A percentile compares a stretch with the other conserved stretches of the same genome.
phyloP scores from a whole-genome alignment of 2,329 filamentous ascomycete genomes.

The Calonectria pseudoreteaudii region DNA sequence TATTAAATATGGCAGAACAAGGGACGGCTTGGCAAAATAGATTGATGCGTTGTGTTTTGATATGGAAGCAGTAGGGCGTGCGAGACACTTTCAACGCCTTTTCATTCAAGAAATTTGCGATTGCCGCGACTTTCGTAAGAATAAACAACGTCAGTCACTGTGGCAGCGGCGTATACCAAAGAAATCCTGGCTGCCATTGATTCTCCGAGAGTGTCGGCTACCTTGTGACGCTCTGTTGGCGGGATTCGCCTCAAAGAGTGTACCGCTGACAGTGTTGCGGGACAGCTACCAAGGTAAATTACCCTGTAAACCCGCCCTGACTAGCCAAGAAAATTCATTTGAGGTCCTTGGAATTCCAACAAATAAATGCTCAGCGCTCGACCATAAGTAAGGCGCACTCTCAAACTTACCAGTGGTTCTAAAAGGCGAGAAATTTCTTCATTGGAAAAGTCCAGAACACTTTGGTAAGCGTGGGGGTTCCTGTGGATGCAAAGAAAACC shows the following conservation, averaged over 20 bases:
- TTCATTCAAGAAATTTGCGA: background rate
- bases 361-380: conserved; percentile 51
- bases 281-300: background rate
- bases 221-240: background rate
- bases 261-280: background rate
- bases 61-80: background rate
- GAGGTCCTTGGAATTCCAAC: conserved; percentile 50
- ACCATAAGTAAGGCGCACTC: conserved; percentile 51
- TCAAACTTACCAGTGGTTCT: conserved; percentile 58
- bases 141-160: background rate
- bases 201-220: background rate
- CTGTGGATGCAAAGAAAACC: conserved; percentile 42
- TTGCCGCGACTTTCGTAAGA: background rate
- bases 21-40: background rate
- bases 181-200: background rate
- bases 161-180: background rate
- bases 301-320: no score
- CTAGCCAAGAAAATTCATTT: background rate
- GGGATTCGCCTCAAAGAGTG: background rate
- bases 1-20: background rate
- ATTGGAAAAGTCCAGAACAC: conserved; percentile 49
- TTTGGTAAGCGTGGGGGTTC: conserved; percentile 50
- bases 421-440: conserved; percentile 43
- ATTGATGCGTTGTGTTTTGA: background rate
- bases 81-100: background rate